These are phyloP conservation scores for Phytophthora meadii DNA, from an alignment of 352 stramenopile genomes.

Conservation along the genomic window DNA sequence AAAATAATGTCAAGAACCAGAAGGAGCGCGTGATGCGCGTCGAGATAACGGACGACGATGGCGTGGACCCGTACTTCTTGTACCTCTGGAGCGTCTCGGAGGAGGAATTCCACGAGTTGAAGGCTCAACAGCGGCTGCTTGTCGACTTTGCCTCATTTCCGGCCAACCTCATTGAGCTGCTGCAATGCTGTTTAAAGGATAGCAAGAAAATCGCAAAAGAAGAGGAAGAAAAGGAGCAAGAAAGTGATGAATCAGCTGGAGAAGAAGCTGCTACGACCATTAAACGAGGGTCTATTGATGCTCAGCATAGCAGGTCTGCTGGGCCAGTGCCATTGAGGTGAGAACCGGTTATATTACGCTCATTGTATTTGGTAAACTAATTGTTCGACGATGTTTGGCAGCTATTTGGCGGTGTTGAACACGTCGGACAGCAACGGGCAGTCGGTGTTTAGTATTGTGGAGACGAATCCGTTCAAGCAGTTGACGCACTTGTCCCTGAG, in stretches of 20 bases:
- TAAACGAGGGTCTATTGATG: conserved; percentile 8
- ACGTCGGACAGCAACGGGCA: conserved; percentile 66
- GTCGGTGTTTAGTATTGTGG: conserved; percentile 92
- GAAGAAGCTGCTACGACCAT: background rate
- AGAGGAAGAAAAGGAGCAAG: conserved; percentile 21
- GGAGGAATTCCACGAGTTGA: conserved; percentile 95
- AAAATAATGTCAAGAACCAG: conserved; percentile 79
- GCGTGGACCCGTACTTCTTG: conserved; percentile 92
- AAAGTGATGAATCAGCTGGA: conserved; percentile 7
- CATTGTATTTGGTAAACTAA: too few relatives aligned
- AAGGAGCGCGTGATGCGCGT: conserved; percentile 92
- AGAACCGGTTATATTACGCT: background rate
- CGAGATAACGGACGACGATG: conserved; percentile 94
- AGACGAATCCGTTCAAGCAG: conserved; percentile 96
- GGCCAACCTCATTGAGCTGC: conserved; percentile 92
- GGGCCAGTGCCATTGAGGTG: conserved; percentile 76
- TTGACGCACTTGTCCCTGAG: conserved; percentile 92
- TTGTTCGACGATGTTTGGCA: conserved; percentile 18
- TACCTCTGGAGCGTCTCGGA: conserved; percentile 94
- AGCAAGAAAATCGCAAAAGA: conserved; percentile 49
- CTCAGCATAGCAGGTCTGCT: conserved; percentile 47
- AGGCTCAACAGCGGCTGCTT: conserved; percentile 93
- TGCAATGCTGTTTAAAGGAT: conserved; percentile 89
- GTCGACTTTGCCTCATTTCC: conserved; percentile 95
- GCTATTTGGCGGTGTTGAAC: conserved; percentile 86